Base-by-base conservation (phyloP, 441 rosid species). In the Pelargonium myrrhifolium region DNA sequence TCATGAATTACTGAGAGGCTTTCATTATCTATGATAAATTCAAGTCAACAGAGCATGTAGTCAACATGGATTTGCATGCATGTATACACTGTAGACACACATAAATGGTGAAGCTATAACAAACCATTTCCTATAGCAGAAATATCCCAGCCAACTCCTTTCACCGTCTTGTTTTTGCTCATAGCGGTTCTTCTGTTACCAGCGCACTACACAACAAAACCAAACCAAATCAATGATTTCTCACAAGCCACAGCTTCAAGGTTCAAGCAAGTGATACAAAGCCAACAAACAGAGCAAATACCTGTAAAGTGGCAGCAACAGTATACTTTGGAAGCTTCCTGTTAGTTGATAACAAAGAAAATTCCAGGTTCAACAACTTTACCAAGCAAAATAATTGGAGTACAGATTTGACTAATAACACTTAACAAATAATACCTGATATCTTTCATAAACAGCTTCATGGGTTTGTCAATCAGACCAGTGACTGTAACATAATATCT, bases 181-280 rank as follows among this genome's bases (percentile, higher is more conserved):
- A 94, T 94, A 71, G 99, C 96, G 20, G 98, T 94, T 77, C 99
- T 88, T 79, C 98, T 82, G 77, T 94, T 94, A 66, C 98, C 99
- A 11, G 99, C 99, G 81, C 99, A 94, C 99, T 94, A 78, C 15
- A 69, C 51, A 64, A 61, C 37, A 9, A 73, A 70, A 55, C 62
- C 20, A 67, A 65, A 37, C 61, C 70, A 78, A 66, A 61, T 15
- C 51, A 76, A 68, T 35, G 14, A 11, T 15, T 59, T 49, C 11
- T 49, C 22, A 15, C 58, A 51, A 24, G 9, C 49, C 12, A 9
- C 58, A 18, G 37, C 26, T 24, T 26, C 20, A 51, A 22, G 28
- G n/a, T n/a, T 14, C 26, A 58, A 14, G 9, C 9, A 59, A 66
- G 1, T 31, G 61, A 66, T 14, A 62, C 12, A 21, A 66, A 47